Evolutionary conservation across 2,329 filamentous ascomycete genomes (phyloP), one percentile per base, ranked within the genome.

Genomic region (Microsporum ferrugineum): DNA sequence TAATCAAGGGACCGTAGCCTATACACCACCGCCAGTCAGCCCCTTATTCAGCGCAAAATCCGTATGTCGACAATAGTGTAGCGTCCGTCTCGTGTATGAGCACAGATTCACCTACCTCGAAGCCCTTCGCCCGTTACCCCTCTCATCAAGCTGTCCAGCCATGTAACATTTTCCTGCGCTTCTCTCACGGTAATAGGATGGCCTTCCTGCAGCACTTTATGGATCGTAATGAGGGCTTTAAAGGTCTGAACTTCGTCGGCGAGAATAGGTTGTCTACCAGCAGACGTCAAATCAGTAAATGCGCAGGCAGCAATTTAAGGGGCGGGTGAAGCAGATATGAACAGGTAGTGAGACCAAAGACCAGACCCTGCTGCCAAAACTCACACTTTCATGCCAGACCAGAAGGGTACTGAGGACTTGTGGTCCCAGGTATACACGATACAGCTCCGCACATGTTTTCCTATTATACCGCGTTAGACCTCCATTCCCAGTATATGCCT

Each of bases 401-500:
- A 99, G 75, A 99, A 99, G 71, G 91, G 89, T 72, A 85, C 82
- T 47, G 91, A 95, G 66, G 88, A 95, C 78, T 95, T 95, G 79
- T 99, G 91, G 77, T 99, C 94, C 94, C 94, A 99, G 62, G 92
- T 97, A 76, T 97, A 97, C 53, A 99, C 92, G 70, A 99, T 99
- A 72, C 90, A 95, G 75, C 88, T 91, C 71, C 94, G 89, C 62
- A 99, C 94, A 88, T 99, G 94, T 78, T 99, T 99, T 63, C 83
- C 83, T 83, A 70, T 43, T 41, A 59, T 56, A 47, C 10, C 17
- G 38, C 23, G 41, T 53, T 34, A 49, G n/a, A 38, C 12, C 31
- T 27, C 17, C 41, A 29, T 55, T 47, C n/a, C 33, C 3, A 56
- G 36, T 57, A 33, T 41, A 10, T 14, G 34, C 14, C n/a, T 27